phyloP scores from a whole-genome alignment of 2,329 filamentous ascomycete genomes.

The Paecilomyces formosus region DNA sequence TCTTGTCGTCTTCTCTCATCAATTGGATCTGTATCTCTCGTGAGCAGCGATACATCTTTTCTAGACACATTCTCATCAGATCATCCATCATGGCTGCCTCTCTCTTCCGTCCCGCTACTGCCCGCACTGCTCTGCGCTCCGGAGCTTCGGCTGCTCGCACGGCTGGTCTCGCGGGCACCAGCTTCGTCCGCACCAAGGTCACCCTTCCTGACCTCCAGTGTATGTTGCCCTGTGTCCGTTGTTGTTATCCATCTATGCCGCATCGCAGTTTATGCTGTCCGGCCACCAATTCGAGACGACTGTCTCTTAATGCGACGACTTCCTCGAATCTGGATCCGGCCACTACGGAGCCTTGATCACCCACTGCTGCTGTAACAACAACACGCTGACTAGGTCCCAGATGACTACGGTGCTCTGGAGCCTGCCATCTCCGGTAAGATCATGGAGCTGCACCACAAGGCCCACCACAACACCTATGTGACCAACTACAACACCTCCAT shows the following conservation, averaged over 20 bases:
- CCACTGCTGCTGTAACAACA: not conserved
- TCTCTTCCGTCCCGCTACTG: conserved; percentile 63
- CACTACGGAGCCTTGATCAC: not conserved
- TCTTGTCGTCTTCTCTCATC: too few relatives aligned
- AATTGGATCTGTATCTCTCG: conserved; percentile 3
- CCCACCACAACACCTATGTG: conserved; percentile 92
- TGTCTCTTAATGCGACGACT: not conserved
- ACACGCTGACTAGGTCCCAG: conserved; percentile 37
- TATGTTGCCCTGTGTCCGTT: conserved; percentile 34
- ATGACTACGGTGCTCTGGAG: conserved; percentile 96
- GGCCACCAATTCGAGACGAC: not conserved
- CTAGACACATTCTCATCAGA: not conserved
- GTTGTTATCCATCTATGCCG: not conserved
- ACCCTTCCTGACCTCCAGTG: conserved; percentile 84
- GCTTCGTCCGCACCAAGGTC: conserved; percentile 78
- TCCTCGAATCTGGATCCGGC: not conserved
- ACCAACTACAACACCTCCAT: conserved; percentile 76
- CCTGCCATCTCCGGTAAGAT: conserved; percentile 76
- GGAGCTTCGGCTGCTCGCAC: conserved; percentile 45
- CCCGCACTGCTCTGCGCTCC: conserved; percentile 65
- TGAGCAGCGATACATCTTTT: not conserved
- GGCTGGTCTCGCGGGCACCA: conserved; percentile 61
- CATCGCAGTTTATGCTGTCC: not conserved
- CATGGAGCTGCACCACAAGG: conserved; percentile 93
- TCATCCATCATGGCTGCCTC: conserved; percentile 61